Base-by-base conservation (phyloP, 306 rosid species). In the Quercus mongolica region DNA sequence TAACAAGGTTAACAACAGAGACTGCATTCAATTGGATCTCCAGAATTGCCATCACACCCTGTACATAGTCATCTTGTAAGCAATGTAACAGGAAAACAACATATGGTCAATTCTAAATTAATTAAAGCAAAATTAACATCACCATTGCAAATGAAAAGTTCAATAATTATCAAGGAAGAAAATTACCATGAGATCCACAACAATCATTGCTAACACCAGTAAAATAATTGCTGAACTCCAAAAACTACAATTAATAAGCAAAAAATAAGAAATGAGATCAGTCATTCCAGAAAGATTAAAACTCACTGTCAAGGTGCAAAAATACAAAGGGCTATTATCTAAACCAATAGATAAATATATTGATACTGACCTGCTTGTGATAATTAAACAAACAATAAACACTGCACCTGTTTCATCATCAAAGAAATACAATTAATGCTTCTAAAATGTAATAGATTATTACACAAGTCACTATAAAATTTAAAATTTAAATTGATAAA, bases 31-130 rank as follows among this genome's bases (percentile, higher is more conserved):
- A 81, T 80, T 95, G 99, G 95, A 95, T 95, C 74, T 88, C 71
- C 83, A 95, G 88, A 85, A 95, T 91, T 33, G 98, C 97, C 99
- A 95, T 95, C 86, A n/a, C n/a, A 49, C 99, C 99, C 99, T 95
- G 88, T 72, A 78, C 69, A 86, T 64, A 58, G 78, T 65, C 69
- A 76, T 70, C 64, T 78, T 35, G 84, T 79, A 61, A 84, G 81
- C 30, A 69, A 46, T 52, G 26, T 35, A 5, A 46, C 23, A 44
- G 55, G 63, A 31, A n/a, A 35, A 7, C n/a, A 68, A 68, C 52
- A 63, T 26, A 26, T 33, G 69, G 11, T 63, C 15, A 35, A 63
- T 26, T 6, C 11, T 14, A 63, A 5, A 68, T 68, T 68, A 35
- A 68, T 19, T 33, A 68, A 68, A 13, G 17, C 25, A 68, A 33